Base-by-base conservation (phyloP, 768 basidiomycete genomes). In the Pleurotus tuoliensis region DNA sequence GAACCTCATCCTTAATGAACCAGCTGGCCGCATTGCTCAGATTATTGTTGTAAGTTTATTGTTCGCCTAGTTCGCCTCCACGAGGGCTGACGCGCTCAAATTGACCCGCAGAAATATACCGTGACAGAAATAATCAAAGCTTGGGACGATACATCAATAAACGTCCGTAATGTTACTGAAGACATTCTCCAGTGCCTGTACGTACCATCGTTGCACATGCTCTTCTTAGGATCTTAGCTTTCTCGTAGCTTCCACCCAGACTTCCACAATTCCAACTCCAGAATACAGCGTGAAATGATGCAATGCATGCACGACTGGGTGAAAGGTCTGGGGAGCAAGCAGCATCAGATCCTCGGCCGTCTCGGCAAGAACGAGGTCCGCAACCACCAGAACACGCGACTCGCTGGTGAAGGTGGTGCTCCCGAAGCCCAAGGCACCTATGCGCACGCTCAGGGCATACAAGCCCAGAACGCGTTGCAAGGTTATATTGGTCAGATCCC, bases 1-100 rank as follows among this genome's bases (percentile, higher is more conserved):
- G 88, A 88, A 90, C 66, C 73, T 90, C 24, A 86, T 90, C 47
- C 71, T 94, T 13, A 94, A 94, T 60, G 88, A 92, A 64, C 88
- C 90, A 2, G 92, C 92, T 5, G 91, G 92, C 0, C 74, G 83
- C 58, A 65, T 93, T 38, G 91, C 89, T 1, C 83, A 79, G 63
- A 74, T 84, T 56, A 76, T 93, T 40, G 78, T 92, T 13, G 85
- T 88, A 64, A 25, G 80, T 72, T 25, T 39, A 22, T 16, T 58
- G 4, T 20, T 13, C 15, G 20, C 6, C 61, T 47, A 3, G 49
- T 6, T 48, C n/a, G n/a, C n/a, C n/a, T n/a, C n/a, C n/a, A n/a
- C n/a, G n/a, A n/a, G n/a, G n/a, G n/a, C n/a, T n/a, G n/a, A n/a
- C n/a, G n/a, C n/a, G n/a, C n/a, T n/a, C n/a, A n/a, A n/a, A 49